phyloP scores from a whole-genome alignment of 805 yeast species.

The Diddensiella transvaalensis region DNA sequence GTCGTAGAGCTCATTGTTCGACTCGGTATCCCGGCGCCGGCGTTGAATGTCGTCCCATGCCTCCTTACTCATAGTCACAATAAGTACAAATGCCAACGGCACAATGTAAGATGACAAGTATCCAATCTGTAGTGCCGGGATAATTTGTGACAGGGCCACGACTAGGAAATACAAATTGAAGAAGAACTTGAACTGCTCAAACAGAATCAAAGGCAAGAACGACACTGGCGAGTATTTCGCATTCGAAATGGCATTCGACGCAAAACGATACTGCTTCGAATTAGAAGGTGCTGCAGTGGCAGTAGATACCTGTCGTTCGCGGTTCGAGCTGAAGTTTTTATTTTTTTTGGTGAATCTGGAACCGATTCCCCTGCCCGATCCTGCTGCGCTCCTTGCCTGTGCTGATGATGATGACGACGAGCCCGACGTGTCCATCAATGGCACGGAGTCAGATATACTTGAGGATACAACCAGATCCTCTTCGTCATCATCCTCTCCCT shows the following conservation, averaged over 20 bases:
- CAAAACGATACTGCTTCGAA: constrained; percentile 23
- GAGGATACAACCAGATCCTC: constrained; percentile 13
- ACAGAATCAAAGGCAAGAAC: constrained; percentile 82
- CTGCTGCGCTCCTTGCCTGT: neutral
- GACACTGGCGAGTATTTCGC: constrained; percentile 90
- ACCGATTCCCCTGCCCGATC: neutral
- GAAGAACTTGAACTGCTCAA: constrained; percentile 95
- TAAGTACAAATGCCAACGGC: constrained; percentile 87
- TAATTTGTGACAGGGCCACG: constrained; percentile 89
- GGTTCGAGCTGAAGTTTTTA: neutral
- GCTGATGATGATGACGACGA: neutral
- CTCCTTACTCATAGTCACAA: constrained; percentile 93
- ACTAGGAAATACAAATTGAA: constrained; percentile 87
- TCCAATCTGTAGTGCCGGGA: constrained; percentile 89
- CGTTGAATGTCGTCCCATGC: constrained; percentile 92
- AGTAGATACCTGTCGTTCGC: constrained; percentile 7
- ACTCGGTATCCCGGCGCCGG: constrained; percentile 83
- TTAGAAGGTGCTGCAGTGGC: constrained; percentile 9
- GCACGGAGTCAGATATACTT: constrained; percentile 15
- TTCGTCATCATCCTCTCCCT: constrained; percentile 14
- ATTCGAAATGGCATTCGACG: constrained; percentile 83
- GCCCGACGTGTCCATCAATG: constrained; percentile 20
- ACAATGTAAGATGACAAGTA: constrained; percentile 89
- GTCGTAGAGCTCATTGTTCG: constrained; percentile 78
- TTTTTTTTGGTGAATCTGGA: neutral